A percentile compares a stretch with the other conserved stretches of the same genome.
Conservation (phyloP, 164 flowering plant genomes). For the Vitis cinerea region DNA sequence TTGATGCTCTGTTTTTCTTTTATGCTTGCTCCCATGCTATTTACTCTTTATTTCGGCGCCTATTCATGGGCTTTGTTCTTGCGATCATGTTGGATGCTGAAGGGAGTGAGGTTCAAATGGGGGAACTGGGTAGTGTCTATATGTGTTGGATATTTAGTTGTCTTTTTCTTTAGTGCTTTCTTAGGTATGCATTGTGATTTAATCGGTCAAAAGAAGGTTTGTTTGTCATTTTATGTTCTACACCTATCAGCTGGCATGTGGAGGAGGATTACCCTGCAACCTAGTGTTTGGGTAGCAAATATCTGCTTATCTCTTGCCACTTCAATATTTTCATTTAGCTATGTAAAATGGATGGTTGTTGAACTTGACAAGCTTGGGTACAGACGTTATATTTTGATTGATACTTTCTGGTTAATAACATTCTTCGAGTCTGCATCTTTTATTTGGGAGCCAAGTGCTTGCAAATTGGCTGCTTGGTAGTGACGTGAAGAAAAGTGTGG, state of each 20-base stretch:
- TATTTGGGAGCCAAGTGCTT: slow-evolving; percentile 75
- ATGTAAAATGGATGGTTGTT: slow-evolving; percentile 82
- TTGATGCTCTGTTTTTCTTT: no score
- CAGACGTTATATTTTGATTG: slow-evolving; percentile 65
- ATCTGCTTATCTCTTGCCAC: slow-evolving; percentile 69
- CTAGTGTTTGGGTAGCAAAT: slow-evolving; percentile 58
- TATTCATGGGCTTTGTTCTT: no score
- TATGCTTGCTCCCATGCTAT: no score
- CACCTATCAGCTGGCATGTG: slow-evolving; percentile 70
- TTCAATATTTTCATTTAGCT: slow-evolving; percentile 67
- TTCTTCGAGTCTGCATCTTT: slow-evolving; percentile 71
- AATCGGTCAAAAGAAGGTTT: slow-evolving; percentile 70
- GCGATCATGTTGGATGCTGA: no score
- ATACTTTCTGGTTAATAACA: slow-evolving; percentile 85
- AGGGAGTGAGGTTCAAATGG: no score
- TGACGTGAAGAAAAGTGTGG: slow-evolving; percentile 32
- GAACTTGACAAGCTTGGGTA: slow-evolving; percentile 87
- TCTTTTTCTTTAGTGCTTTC: slow-evolving; percentile 52
- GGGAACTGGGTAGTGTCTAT: slow-evolving; percentile 31
- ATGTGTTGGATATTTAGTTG: slow-evolving; percentile 52
- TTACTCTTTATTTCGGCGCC: no score
- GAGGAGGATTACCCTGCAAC: slow-evolving; percentile 52
- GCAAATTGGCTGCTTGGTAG: slow-evolving; percentile 60
- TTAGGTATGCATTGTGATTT: slow-evolving; percentile 73
- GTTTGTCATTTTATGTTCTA: slow-evolving; percentile 63